Conservation (phyloP, 176 grass and related monocot species). For the Puya raimondii region DNA sequence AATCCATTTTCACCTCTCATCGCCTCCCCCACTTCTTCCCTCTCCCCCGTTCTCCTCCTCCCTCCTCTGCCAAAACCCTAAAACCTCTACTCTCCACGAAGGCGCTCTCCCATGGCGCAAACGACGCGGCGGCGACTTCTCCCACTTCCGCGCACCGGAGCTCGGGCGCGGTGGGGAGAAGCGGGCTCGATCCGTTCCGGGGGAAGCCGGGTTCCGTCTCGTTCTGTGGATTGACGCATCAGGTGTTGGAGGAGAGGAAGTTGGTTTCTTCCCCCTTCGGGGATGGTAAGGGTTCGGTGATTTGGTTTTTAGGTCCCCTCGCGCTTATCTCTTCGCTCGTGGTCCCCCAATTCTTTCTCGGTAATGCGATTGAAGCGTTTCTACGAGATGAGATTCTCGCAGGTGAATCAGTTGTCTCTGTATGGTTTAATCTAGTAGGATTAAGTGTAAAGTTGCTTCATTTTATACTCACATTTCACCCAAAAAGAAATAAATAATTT, state of each 20-base stretch:
- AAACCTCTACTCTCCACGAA: neutral
- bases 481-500: too few relatives aligned
- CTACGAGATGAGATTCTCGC: slow-evolving; percentile 21
- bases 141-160: neutral
- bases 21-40: neutral
- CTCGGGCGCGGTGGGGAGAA: neutral
- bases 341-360: slow-evolving; percentile 24
- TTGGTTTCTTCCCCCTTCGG: slow-evolving; percentile 23
- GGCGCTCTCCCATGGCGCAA: neutral
- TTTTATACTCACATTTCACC: too few relatives aligned
- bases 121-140: neutral
- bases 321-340: slow-evolving; percentile 15
- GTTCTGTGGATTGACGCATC: slow-evolving; percentile 25
- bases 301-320: slow-evolving; percentile 18
- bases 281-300: slow-evolving; percentile 16
- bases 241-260: slow-evolving; percentile 25
- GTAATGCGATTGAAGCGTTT: slow-evolving; percentile 11
- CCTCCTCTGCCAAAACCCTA: neutral
- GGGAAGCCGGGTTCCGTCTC: slow-evolving; percentile 30
- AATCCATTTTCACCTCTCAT: neutral
- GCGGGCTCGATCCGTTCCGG: slow-evolving; percentile 7
- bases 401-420: slow-evolving; percentile 15
- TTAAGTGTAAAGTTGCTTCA: neutral
- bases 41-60: neutral
- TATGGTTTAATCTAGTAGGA: neutral